These are phyloP conservation scores for Hyphodiscus sp. DNA, from an alignment of 2,329 filamentous ascomycete species.

Conservation along the genomic window DNA sequence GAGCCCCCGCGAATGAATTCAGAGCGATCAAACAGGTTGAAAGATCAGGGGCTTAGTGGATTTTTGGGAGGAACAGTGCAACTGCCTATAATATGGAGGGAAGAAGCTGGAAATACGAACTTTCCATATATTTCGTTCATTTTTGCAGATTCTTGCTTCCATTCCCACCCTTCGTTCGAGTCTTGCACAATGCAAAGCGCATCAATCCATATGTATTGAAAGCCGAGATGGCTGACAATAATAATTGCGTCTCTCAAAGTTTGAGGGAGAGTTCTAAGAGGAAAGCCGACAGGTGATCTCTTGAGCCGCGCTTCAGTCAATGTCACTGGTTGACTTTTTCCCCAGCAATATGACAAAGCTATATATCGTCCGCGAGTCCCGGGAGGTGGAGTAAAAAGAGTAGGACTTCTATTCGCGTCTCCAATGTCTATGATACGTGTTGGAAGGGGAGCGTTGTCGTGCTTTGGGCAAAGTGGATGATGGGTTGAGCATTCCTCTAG, in stretches of 20 bases:
- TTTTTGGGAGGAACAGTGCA: too few species aligned
- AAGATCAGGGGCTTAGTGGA: too few species aligned
- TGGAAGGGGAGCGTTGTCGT: not conserved
- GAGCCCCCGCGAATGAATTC: too few species aligned
- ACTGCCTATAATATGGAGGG: too few species aligned
- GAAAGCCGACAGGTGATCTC: not conserved
- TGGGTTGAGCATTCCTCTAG: not conserved
- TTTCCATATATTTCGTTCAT: not conserved
- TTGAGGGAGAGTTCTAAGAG: not conserved
- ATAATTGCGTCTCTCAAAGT: not conserved
- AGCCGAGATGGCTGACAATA: not conserved
- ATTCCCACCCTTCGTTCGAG: not conserved
- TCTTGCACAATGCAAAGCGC: not conserved
- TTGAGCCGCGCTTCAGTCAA: not conserved
- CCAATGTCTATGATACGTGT: not conserved
- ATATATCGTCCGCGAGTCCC: not conserved
- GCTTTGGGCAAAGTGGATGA: not conserved
- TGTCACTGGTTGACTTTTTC: not conserved
- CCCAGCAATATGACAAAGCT: not conserved
- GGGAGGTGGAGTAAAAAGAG: not conserved
- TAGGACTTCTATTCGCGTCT: not conserved
- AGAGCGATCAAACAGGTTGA: too few species aligned
- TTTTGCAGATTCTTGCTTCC: not conserved
- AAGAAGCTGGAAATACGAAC: too few species aligned
- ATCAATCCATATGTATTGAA: not conserved